Percentiles rank a stretch among this genome's conserved stretches.
Evolutionary conservation across 1,139 yeast species (phyloP).

Genomic region (Kurtzmaniella natalensis): DNA sequence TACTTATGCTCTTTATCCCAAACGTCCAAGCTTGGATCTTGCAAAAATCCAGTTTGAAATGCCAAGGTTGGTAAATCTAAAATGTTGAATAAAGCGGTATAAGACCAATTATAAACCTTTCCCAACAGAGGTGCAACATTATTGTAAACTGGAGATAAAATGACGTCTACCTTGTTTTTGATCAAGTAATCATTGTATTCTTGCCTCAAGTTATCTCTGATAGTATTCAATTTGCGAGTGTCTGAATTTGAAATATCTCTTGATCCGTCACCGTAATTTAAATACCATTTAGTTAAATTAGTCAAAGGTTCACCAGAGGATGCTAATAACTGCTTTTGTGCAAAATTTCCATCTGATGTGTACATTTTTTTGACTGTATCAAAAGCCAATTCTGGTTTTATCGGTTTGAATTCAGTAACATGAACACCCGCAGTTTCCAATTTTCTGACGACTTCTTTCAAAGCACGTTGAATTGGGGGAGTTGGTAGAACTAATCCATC

Average conservation of each 20-base stretch:
- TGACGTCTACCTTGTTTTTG: conserved; percentile 25
- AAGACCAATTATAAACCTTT: conserved; percentile 16
- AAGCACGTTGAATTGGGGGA: conserved; percentile 16
- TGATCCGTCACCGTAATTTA: conserved; percentile 4
- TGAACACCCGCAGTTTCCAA: conserved; percentile 14
- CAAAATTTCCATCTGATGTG: conserved; percentile 13
- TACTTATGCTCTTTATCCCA: conserved; percentile 16
- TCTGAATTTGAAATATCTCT: conserved; percentile 14
- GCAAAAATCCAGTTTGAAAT: conserved; percentile 47
- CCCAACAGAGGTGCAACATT: conserved; percentile 16
- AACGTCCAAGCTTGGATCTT: conserved; percentile 34
- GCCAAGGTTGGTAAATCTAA: conserved; percentile 52
- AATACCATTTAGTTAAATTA: not conserved
- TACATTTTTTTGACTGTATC: conserved; percentile 10
- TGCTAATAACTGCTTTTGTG: conserved; percentile 11
- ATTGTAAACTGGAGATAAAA: conserved; percentile 29
- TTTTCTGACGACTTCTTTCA: conserved; percentile 9
- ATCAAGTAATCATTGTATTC: conserved; percentile 28
- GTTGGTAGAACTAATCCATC: conserved; percentile 12
- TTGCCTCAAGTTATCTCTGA: conserved; percentile 24
- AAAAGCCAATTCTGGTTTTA: conserved; percentile 6
- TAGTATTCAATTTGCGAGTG: conserved; percentile 27
- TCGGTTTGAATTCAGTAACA: conserved; percentile 13
- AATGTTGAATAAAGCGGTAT: conserved; percentile 51
- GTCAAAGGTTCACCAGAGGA: conserved; percentile 15